phyloP scores from a whole-genome alignment of 192 early-diverging fungal species.

The Backusella westeae region DNA sequence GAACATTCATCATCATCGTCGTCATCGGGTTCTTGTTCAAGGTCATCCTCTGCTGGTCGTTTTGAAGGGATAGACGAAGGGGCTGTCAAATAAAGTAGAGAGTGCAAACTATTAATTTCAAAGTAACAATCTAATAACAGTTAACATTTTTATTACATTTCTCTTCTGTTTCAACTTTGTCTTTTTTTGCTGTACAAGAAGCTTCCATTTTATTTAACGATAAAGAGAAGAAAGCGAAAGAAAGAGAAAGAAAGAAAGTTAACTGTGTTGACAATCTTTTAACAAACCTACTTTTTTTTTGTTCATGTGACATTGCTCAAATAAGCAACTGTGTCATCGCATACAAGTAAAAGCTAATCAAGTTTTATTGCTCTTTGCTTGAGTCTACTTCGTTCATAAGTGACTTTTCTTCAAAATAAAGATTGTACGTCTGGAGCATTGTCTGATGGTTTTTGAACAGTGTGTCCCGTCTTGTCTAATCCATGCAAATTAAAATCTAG shows the following conservation, averaged over 20 bases:
- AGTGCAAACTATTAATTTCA: not conserved
- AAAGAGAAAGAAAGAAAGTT: not conserved
- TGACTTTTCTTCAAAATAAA: too few species aligned
- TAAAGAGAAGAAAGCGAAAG: not conserved
- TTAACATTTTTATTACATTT: not conserved
- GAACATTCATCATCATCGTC: not conserved
- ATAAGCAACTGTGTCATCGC: not conserved
- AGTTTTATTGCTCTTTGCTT: too few species aligned
- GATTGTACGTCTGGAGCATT: too few species aligned
- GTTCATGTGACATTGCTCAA: not conserved
- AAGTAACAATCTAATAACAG: not conserved
- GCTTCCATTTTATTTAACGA: not conserved
- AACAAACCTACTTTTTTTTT: not conserved
- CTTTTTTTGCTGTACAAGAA: not conserved
- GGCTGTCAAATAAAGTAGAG: not conserved
- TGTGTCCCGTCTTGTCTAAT: too few species aligned
- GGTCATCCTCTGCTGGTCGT: not conserved
- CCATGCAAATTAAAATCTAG: too few species aligned
- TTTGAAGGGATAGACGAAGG: not conserved
- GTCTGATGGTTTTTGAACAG: too few species aligned
- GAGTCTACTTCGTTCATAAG: too few species aligned
- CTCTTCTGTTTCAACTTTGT: not conserved
- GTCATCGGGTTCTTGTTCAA: not conserved
- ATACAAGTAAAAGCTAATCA: not conserved
- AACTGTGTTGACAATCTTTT: not conserved